These are phyloP conservation scores for Filosporella fistucella DNA, from an alignment of 495 filamentous ascomycete genomes.

Conservation along the genomic window DNA sequence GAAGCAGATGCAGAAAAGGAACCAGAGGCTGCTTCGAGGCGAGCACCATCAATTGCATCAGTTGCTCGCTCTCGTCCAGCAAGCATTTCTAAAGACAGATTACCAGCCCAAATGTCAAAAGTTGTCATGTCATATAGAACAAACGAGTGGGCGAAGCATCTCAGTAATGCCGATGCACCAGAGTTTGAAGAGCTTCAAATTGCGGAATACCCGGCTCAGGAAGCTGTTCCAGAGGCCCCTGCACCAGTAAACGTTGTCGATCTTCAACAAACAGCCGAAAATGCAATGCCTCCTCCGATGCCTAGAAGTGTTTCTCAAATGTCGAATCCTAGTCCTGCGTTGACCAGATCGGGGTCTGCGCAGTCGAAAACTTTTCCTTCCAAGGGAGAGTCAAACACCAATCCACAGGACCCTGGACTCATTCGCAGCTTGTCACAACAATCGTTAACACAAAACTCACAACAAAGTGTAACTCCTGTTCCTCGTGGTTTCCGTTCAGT, in stretches of 20 bases:
- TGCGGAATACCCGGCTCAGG: slow-evolving; percentile 29
- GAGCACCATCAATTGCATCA: slow-evolving; percentile 33
- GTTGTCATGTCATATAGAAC: slow-evolving; percentile 81
- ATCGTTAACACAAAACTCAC: slow-evolving; percentile 9
- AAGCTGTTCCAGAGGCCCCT: slow-evolving; percentile 42
- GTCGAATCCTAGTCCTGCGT: slow-evolving; percentile 2
- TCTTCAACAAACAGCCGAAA: slow-evolving; percentile 66
- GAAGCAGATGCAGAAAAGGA: not conserved
- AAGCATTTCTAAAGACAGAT: slow-evolving; percentile 41
- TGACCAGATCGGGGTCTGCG: slow-evolving; percentile 21
- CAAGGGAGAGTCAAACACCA: not conserved
- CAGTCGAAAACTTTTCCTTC: slow-evolving; percentile 10
- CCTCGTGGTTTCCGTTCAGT: slow-evolving; percentile 35
- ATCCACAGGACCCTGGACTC: not conserved
- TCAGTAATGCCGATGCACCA: slow-evolving; percentile 71
- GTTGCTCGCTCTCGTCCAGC: slow-evolving; percentile 18
- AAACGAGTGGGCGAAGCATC: slow-evolving; percentile 95
- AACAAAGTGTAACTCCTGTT: too few species aligned
- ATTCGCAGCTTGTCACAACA: slow-evolving; percentile 14
- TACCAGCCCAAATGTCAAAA: slow-evolving; percentile 57
- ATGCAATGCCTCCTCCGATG: slow-evolving; percentile 34
- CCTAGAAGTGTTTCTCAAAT: slow-evolving; percentile 21
- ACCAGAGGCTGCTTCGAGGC: not conserved
- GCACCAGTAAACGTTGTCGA: slow-evolving; percentile 61
- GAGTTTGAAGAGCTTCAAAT: slow-evolving; percentile 58